A percentile compares a stretch with the other conserved stretches of the same genome.
Conservation (phyloP, 2,329 filamentous ascomycete species). For the Sporothrix brunneoviolacea region DNA sequence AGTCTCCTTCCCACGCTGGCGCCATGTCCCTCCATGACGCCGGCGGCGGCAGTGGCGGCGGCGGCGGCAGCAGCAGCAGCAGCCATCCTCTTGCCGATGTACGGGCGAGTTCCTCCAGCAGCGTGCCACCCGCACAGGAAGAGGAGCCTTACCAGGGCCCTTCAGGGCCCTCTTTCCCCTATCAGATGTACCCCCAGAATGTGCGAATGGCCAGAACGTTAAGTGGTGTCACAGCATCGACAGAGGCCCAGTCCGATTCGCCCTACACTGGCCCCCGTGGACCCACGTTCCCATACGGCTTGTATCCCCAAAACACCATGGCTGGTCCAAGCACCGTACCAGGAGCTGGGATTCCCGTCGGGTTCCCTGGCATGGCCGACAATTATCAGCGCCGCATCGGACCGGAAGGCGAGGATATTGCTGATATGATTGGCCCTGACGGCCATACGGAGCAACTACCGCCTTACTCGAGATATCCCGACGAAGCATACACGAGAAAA, state of each 20-base stretch:
- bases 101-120: constrained; percentile 28
- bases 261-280: constrained; percentile 55
- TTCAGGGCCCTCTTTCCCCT: constrained; percentile 73
- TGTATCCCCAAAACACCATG: constrained; percentile 77
- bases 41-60: neutral
- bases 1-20: neutral
- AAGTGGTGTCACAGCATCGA: constrained; percentile 52
- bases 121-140: constrained; percentile 17
- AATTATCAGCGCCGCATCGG: constrained; percentile 67
- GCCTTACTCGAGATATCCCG: constrained; percentile 84
- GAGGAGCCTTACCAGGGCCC: constrained; percentile 65
- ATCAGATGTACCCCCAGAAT: constrained; percentile 75
- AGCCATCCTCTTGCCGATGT: constrained; percentile 20
- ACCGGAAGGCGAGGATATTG: constrained; percentile 77
- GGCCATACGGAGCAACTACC: constrained; percentile 88
- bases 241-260: constrained; percentile 26
- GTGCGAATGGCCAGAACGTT: constrained; percentile 68
- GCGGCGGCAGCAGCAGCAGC: neutral
- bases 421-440: constrained; percentile 78
- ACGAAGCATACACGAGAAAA: constrained; percentile 59
- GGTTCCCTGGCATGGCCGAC: constrained; percentile 62
- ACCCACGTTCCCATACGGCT: constrained; percentile 76
- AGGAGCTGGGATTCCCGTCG: constrained; percentile 51
- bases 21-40: constrained; percentile 40
- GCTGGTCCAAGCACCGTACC: constrained; percentile 39